Percentiles rank a stretch among this genome's conserved stretches.
Evolutionary conservation across 2,329 filamentous ascomycete genomes (phyloP).

Genomic region (Aspergillus sp.): DNA sequence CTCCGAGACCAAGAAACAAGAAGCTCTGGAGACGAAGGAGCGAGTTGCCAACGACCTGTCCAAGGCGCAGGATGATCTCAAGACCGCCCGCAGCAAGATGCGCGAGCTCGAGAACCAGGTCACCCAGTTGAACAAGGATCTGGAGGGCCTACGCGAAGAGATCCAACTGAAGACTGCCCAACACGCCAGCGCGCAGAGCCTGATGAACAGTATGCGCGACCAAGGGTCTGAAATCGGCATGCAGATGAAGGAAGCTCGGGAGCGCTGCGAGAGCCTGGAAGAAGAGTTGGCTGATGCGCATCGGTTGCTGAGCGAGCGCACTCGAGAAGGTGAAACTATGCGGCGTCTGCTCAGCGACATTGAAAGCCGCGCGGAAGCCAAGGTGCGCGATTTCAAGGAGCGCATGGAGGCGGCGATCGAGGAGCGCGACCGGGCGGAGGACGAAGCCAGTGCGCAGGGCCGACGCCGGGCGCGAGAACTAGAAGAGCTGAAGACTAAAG

Average conservation of each 20-base stretch:
- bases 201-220: slow-evolving; percentile 90
- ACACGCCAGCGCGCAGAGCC: slow-evolving; percentile 77
- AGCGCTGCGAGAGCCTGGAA: slow-evolving; percentile 79
- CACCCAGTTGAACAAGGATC: slow-evolving; percentile 66
- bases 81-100: slow-evolving; percentile 55
- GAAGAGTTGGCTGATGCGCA: slow-evolving; percentile 91
- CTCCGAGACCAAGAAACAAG: slow-evolving; percentile 75
- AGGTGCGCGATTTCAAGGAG: slow-evolving; percentile 83
- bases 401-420: slow-evolving; percentile 88
- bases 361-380: slow-evolving; percentile 75
- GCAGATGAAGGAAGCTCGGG: slow-evolving; percentile 85
- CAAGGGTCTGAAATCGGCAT: slow-evolving; percentile 84
- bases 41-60: slow-evolving; percentile 69
- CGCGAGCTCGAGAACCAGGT: slow-evolving; percentile 74
- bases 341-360: slow-evolving; percentile 81
- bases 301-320: slow-evolving; percentile 79
- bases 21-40: slow-evolving; percentile 71
- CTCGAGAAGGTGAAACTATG: slow-evolving; percentile 93
- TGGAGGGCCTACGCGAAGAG: slow-evolving; percentile 70
- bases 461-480: slow-evolving; percentile 76
- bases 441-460: slow-evolving; percentile 77
- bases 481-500: slow-evolving; percentile 77
- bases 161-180: slow-evolving; percentile 80
- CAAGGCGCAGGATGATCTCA: slow-evolving; percentile 70
- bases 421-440: slow-evolving; percentile 88